A percentile compares a stretch with the other conserved stretches of the same genome.
These are phyloP conservation scores for Nyssa sinensis DNA, from an alignment of 148 eudicot genomes.

Conservation along the genomic window DNA sequence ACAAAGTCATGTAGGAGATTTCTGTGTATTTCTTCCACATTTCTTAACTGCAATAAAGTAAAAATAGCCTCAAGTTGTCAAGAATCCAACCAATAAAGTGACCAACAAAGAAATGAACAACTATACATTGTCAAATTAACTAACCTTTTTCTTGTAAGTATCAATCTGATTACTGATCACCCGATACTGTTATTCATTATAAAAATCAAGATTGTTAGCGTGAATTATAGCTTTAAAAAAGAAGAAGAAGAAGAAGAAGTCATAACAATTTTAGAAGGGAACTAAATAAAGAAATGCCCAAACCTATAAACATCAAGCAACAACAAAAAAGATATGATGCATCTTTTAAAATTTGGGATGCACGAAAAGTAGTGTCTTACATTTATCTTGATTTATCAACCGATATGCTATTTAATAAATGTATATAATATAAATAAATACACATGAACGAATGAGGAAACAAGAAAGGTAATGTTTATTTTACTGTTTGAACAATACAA, in stretches of 20 bases:
- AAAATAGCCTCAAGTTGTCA: not conserved
- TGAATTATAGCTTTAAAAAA: not conserved
- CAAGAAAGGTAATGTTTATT: too few relatives aligned
- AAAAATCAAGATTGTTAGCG: not conserved
- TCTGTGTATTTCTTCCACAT: constrained; percentile 48
- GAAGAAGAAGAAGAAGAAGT: not conserved
- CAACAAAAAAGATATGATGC: too few relatives aligned
- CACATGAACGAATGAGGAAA: too few relatives aligned
- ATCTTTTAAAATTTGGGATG: too few relatives aligned
- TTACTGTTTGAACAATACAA: too few relatives aligned
- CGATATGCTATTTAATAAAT: too few relatives aligned
- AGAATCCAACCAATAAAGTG: not conserved
- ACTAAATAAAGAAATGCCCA: too few relatives aligned
- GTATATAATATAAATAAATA: too few relatives aligned
- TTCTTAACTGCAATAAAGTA: constrained; percentile 44
- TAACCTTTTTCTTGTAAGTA: constrained; percentile 73
- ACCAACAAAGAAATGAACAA: not conserved
- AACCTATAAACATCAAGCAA: too few relatives aligned
- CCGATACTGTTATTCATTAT: constrained; percentile 44
- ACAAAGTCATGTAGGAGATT: constrained; percentile 60
- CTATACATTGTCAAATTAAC: not conserved
- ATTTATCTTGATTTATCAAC: too few relatives aligned
- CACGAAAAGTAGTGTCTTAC: too few relatives aligned
- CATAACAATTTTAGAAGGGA: not conserved
- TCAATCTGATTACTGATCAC: constrained; percentile 43